Evolutionary conservation across 2,329 filamentous ascomycete genomes (phyloP), one percentile per base, ranked within the genome.

Genomic region (Cladosporium colombiae): DNA sequence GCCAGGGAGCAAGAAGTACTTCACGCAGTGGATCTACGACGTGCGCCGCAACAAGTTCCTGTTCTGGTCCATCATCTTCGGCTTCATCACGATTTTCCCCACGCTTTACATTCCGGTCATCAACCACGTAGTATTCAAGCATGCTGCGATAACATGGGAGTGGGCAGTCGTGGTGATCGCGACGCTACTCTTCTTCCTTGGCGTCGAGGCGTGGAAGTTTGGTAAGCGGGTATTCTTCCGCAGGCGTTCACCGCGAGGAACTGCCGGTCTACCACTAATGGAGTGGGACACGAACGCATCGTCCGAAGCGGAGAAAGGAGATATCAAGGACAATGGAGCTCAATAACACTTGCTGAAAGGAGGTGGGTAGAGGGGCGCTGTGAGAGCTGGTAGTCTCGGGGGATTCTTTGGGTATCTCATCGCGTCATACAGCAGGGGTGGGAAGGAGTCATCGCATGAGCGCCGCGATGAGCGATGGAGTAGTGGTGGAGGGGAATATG

Each of bases 1-100:
- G 72, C 87, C 89, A 0, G 81, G 81, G 21, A 85, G 83, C 33
- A 86, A 84, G 71, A 80, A 79, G 66, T 86, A 87, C 73, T 82
- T 88, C 64, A 88, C 86, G 0, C 86, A 90, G 72, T 91, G 89
- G 88, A 57, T 40, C 37, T 46, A 82, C 66, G 88, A 90, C 71
- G 82, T 91, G 56, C 90, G 88, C 88, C 81, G 86, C 68, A 93
- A 92, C 80, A 82, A 88, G 76, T 91, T 92, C 79, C 73, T 83
- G 31, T 83, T 82, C 75, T 81, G 74, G 72, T 73, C 78, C 6
- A 75, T 82, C 35, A 74, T 81, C 11, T 74, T 75, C 5, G 81
- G 81, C 8, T 82, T 82, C 66, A 69, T 81, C 27, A 80, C 79
- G 27, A 77, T 82, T 21, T 82, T 82, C 73, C 80, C 80, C 0